phyloP scores from a whole-genome alignment of 1,284 basidiomycete species.

The Leccinum fallax region DNA sequence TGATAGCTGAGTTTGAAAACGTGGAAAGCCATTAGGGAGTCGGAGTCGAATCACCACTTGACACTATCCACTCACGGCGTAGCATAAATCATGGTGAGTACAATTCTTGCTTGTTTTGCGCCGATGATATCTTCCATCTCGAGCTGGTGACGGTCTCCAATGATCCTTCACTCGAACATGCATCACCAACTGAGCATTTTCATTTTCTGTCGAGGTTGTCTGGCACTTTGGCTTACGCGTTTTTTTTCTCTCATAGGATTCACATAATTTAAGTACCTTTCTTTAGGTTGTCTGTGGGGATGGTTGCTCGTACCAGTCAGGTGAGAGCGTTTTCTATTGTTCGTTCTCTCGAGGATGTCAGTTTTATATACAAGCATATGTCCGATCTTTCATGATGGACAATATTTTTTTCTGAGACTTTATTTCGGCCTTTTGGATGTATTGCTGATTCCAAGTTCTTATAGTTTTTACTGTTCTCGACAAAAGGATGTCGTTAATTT shows the following conservation, averaged over 20 bases:
- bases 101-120: conserved; percentile 8
- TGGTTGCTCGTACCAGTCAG: neutral
- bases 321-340: conserved; percentile 12
- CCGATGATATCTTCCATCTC: conserved; percentile 68
- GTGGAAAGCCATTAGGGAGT: neutral
- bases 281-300: neutral
- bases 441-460: conserved; percentile 11
- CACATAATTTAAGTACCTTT: neutral
- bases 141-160: conserved; percentile 66
- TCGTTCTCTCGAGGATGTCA: conserved; percentile 41
- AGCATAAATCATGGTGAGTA: conserved; percentile 23
- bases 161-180: conserved; percentile 78
- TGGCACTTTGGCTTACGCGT: conserved; percentile 9
- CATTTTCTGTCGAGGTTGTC: conserved; percentile 16
- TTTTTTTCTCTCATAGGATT: neutral
- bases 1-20: neutral
- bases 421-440: neutral
- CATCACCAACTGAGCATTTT: conserved; percentile 73
- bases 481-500: neutral
- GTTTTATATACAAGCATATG: conserved; percentile 57
- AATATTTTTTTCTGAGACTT: conserved; percentile 45
- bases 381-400: conserved; percentile 54
- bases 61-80: neutral
- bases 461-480: neutral
- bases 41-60: neutral